Evolutionary conservation across 768 basidiomycete genomes (phyloP), one percentile per base, ranked within the genome.

Genomic region (Pleurotus salmoneostramineus): DNA sequence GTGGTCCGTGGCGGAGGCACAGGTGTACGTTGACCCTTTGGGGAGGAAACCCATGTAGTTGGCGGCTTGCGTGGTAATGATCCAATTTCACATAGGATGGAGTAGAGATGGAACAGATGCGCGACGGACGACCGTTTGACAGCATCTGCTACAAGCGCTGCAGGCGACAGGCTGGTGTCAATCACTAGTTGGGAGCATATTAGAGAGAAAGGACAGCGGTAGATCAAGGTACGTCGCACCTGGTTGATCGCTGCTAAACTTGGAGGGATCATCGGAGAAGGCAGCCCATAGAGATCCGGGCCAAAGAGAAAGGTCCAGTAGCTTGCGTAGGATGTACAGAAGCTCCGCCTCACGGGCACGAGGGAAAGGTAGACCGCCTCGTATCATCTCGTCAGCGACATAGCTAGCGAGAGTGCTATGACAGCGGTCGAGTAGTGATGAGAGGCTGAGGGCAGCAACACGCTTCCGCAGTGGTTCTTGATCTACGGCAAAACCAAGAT

Each of bases 101-200:
- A 74, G 65, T 95, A 95, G 58, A 96, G 87, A 66, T 94, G 87
- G 79, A 96, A 96, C 8, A 98, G 73, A 64, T 96, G 95, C 0
- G 89, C 93, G 12, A 84, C 79, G 0, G 84, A 69, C 1, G 95
- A 95, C 0, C 90, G 83, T 62, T 83, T 84, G 10, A 89, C 83
- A 0, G 88, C 83, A 59, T 93, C 86, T 0, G 85, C 77, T 17
- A 95, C 78, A 3, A 91, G 74, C 10, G 74, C 72, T 10, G 82
- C 72, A 0, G 87, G 81, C 1, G 77, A 69, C 14, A 81, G 66
- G 1, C 75, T 69, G 1, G 74, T 45, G 69, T 85, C 81, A 36
- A 69, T 62, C 74, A 71, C 62, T 68, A 75, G 71, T 45, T 61
- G 63, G 61, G 8, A 44, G 12, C 34, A 57, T 46, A 57, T 17